These are phyloP conservation scores for Nyctanthes arbortristis DNA, from an alignment of 257 asterid species.

Conservation along the genomic window DNA sequence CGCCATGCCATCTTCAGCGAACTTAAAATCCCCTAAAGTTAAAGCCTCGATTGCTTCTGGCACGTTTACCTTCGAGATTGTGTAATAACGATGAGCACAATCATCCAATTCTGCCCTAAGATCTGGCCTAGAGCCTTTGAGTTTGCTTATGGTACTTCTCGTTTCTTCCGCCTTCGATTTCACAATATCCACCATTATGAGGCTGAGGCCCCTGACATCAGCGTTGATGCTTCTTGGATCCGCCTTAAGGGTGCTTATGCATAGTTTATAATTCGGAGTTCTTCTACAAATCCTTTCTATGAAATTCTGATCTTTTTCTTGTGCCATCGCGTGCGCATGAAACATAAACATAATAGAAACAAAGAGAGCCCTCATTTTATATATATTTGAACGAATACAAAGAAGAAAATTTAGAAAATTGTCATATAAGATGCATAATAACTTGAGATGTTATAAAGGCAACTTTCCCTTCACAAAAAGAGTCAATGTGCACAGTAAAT, in stretches of 20 bases:
- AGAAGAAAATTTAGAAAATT: too few species aligned
- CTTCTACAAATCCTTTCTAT: slow-evolving; percentile 46
- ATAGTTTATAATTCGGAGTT: slow-evolving; percentile 62
- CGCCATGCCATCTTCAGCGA: too few species aligned
- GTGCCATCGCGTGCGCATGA: slow-evolving; percentile 13
- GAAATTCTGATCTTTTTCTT: slow-evolving; percentile 26
- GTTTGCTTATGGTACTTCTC: slow-evolving; percentile 18
- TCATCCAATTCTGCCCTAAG: slow-evolving; percentile 23
- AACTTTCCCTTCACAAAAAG: too few species aligned
- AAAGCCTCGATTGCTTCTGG: slow-evolving; percentile 52
- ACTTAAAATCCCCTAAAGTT: slow-evolving; percentile 41
- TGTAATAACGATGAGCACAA: slow-evolving; percentile 33
- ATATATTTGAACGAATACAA: too few species aligned
- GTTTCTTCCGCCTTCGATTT: slow-evolving; percentile 27
- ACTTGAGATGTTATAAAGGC: too few species aligned
- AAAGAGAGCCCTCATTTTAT: slow-evolving; percentile 1
- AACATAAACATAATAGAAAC: slow-evolving; percentile 5
- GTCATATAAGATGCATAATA: too few species aligned
- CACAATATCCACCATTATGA: slow-evolving; percentile 45
- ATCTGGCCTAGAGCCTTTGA: slow-evolving; percentile 29
- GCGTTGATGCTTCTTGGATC: slow-evolving; percentile 32
- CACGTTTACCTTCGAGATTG: slow-evolving; percentile 43
- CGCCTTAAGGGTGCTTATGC: slow-evolving; percentile 40
- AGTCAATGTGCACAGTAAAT: too few species aligned
- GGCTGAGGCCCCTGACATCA: slow-evolving; percentile 43